Evolutionary conservation across 2,329 filamentous ascomycete species (phyloP), one percentile per base, ranked within the genome.

Genomic region (Alternaria metachromatica): DNA sequence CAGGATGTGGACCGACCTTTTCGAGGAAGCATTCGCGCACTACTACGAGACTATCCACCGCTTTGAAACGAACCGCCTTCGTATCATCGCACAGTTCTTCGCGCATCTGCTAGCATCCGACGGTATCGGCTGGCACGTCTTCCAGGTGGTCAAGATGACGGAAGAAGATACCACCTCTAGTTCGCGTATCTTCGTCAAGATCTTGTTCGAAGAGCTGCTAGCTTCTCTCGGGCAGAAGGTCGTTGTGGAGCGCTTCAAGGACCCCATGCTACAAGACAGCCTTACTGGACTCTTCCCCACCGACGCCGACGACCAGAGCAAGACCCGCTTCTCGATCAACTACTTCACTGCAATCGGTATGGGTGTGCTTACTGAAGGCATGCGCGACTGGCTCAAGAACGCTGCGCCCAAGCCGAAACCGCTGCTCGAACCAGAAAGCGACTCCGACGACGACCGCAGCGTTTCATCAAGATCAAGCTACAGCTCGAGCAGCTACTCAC

Each of bases 321-420:
- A 97, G 81, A 94, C 94, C 43, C 90, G 95, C 58, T 99, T 99
- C 85, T 93, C 94, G 55, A 97, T 99, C 89, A 99, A 99, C 82
- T 99, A 97, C 86, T 98, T 99, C 80, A 99, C 96, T 10, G 96
- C 94, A 74, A 97, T 99, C 74, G 94, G 94, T 62, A 96, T 99
- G 92, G 96, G 96, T 77, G 89, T 88, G 23, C 86, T 99, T 65
- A 99, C 96, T 2, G 96, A 99, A 78, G 92, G 94, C 70, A 97
- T 97, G 93, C 90, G 96, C 80, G 93, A 96, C 75, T 89, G 91
- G 77, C 86, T 99, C 60, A 92, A 94, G 78, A 97, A 94, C 76
- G 72, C 65, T 37, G 88, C 96, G 81, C 94, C 94, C 12, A 96
- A 96, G 77, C 94, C 94, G 3, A 87, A 91, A 2, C 89, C 93